Evolutionary conservation across 352 stramenopile genomes (phyloP).

Genomic region (Pythium phragmitis): DNA sequence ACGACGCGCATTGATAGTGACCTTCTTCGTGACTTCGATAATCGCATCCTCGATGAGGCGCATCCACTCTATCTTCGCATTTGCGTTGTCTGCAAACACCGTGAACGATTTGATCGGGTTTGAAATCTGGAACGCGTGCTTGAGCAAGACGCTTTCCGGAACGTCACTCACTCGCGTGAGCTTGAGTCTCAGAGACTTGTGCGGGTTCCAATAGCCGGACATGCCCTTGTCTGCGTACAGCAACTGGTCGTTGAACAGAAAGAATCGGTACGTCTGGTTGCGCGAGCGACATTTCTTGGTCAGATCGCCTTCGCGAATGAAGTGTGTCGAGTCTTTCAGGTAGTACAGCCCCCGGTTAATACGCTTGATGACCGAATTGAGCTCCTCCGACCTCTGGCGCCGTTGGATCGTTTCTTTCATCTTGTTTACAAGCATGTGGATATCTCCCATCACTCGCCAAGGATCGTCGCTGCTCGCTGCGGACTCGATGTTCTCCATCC

Average conservation of each 20-base stretch:
- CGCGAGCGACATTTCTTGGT: constrained; percentile 92
- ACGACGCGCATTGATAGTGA: constrained; percentile 62
- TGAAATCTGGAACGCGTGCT: constrained; percentile 84
- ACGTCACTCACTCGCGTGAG: constrained; percentile 82
- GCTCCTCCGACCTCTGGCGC: constrained; percentile 74
- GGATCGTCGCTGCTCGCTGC: constrained; percentile 64
- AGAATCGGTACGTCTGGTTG: constrained; percentile 85
- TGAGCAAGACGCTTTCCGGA: constrained; percentile 60
- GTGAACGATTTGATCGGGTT: constrained; percentile 87
- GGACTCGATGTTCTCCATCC: constrained; percentile 66
- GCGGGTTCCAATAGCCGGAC: constrained; percentile 78
- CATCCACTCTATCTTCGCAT: constrained; percentile 81
- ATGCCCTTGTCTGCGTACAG: constrained; percentile 82
- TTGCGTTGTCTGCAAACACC: constrained; percentile 68
- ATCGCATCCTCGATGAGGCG: constrained; percentile 76
- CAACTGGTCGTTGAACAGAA: constrained; percentile 88
- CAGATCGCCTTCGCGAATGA: constrained; percentile 94
- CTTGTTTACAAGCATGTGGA: constrained; percentile 88
- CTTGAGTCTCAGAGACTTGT: constrained; percentile 83
- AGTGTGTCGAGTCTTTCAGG: constrained; percentile 93
- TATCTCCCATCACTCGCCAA: constrained; percentile 84
- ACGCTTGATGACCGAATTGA: constrained; percentile 83
- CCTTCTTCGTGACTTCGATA: constrained; percentile 71
- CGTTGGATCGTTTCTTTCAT: constrained; percentile 89
- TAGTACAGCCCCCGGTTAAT: constrained; percentile 92